Evolutionary conservation across 768 basidiomycete genomes (phyloP), one percentile per base, ranked within the genome.

Genomic region (Rhodotorula babjevae): DNA sequence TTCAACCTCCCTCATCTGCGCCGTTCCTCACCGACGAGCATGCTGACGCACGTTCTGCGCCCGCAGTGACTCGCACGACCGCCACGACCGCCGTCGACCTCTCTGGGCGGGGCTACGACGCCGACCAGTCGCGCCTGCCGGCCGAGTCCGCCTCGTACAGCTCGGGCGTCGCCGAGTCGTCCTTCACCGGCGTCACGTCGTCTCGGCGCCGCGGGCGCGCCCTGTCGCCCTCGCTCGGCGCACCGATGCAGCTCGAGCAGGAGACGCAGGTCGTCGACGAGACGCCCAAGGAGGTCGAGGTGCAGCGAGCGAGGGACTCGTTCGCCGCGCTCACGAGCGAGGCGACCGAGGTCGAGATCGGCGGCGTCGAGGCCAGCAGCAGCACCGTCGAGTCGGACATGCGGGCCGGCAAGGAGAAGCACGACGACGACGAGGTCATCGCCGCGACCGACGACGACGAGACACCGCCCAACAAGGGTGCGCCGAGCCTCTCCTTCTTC

Each of bases 31-130:
- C 18, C 23, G 11, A 40, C 25, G 29, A 14, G 15, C 9, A 2
- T 21, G 25, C 33, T 29, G 52, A 36, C 31, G 31, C n/a, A n/a
- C n/a, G 4, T 55, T 36, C 5, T 12, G 7, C 42, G 42, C 49
- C 23, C 12, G 5, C 47, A 42, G 36, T 31, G n/a, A 14, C 57
- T 11, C 42, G 46, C 27, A 18, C 55, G 3, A 33, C 31, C 23
- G 29, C 55, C 5, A 63, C 36, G 6, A 16, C 53, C 6, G 29
- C 5, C 14, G 46, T 44, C 21, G 52, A 46, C 9, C 47, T 67
- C 46, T 67, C 71, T 19, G 53, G 62, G 46, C 71, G 71, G 50
- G 63, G 58, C 11, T 72, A 67, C 71, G 71, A 67, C 49, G 71
- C 71, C 57, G 71, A 71, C 40, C 56, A 63, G 19, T 64, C 62